Percentiles rank a stretch among this genome's conserved stretches.
phyloP scores from a whole-genome alignment of 306 rosid species.

The Astragalus membranaceus region DNA sequence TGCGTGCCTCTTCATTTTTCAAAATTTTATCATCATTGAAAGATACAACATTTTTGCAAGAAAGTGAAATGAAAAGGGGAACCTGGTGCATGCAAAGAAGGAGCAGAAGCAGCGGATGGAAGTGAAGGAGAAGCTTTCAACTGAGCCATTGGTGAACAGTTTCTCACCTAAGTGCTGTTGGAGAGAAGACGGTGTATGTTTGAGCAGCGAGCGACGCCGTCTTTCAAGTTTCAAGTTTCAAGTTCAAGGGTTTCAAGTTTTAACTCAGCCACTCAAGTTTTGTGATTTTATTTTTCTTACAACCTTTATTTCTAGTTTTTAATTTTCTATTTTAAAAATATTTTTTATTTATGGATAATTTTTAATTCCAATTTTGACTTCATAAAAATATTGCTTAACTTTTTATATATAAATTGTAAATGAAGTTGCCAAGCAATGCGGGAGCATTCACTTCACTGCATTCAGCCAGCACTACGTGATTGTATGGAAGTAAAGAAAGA shows the following conservation, averaged over 20 bases:
- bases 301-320: too few species aligned
- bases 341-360: too few species aligned
- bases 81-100: slow-evolving; percentile 14
- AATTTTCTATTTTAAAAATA: too few species aligned
- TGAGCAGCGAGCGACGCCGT: neutral
- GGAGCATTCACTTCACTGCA: too few species aligned
- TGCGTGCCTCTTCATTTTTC: neutral
- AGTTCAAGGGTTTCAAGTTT: neutral
- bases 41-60: neutral
- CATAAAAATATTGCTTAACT: too few species aligned
- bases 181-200: neutral
- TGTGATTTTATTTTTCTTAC: too few species aligned
- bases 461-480: too few species aligned
- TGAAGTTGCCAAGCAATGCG: too few species aligned
- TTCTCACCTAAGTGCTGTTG: neutral
- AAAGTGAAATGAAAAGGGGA: neutral
- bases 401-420: too few species aligned
- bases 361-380: too few species aligned
- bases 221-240: neutral
- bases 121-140: slow-evolving; percentile 39
- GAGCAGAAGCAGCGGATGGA: slow-evolving; percentile 22
- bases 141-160: slow-evolving; percentile 44
- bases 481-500: too few species aligned
- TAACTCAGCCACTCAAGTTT: too few species aligned
- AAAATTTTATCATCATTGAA: neutral